phyloP scores from a whole-genome alignment of 257 asterid species.

The Solanum sejunctum region DNA sequence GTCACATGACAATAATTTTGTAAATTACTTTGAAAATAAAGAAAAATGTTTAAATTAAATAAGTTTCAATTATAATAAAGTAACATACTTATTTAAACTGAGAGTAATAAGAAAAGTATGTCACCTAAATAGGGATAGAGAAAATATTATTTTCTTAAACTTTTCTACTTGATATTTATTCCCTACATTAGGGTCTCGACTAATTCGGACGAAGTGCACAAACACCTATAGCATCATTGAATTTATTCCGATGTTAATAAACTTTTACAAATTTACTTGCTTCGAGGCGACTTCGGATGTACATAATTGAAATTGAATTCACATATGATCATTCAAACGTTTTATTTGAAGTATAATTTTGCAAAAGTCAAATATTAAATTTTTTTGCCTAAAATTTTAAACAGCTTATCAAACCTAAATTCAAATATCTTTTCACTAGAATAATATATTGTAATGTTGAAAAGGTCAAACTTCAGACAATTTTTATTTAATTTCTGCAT shows the following conservation, averaged over 20 bases:
- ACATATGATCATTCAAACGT: not conserved
- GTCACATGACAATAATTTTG: too few relatives aligned
- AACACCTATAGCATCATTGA: fast-evolving
- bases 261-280: fast-evolving
- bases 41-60: too few relatives aligned
- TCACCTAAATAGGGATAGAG: too few relatives aligned
- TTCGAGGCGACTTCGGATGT: not conserved
- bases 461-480: not conserved
- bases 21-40: too few relatives aligned
- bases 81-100: too few relatives aligned
- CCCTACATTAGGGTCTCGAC: not conserved
- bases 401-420: not conserved
- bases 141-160: too few relatives aligned
- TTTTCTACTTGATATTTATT: not conserved
- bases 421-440: not conserved
- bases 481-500: not conserved
- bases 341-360: not conserved
- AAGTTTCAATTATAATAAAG: too few relatives aligned
- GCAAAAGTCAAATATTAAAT: not conserved
- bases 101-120: too few relatives aligned
- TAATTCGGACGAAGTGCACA: not conserved
- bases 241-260: not conserved
- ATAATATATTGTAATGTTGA: too few relatives aligned
- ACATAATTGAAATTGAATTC: not conserved
- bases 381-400: not conserved